phyloP scores from a whole-genome alignment of 257 asterid genomes.

The Rubia yunnanensis region DNA sequence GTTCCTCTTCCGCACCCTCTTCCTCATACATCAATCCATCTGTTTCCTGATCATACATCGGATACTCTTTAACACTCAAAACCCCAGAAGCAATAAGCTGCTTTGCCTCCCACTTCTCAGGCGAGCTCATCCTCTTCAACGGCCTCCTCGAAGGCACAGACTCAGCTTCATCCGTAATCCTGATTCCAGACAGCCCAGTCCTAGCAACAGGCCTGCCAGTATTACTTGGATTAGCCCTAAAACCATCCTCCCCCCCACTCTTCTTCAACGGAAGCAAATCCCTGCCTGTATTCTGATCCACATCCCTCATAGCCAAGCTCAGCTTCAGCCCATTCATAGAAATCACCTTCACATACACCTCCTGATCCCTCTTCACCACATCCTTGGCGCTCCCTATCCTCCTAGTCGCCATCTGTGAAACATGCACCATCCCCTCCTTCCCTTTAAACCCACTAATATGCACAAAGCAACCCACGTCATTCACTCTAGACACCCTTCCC shows the following conservation, averaged over 20 bases:
- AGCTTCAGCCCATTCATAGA: constrained; percentile 71
- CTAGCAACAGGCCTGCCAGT: constrained; percentile 39
- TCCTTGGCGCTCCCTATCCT: constrained; percentile 83
- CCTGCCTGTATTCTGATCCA: constrained; percentile 80
- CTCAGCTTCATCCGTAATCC: constrained; percentile 49
- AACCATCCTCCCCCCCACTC: constrained; percentile 43
- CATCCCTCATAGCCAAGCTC: constrained; percentile 90
- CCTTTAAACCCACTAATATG: constrained; percentile 65
- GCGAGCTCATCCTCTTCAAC: constrained; percentile 86
- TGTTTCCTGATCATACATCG: constrained; percentile 75
- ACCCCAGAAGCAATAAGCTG: constrained; percentile 87
- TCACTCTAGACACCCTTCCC: constrained; percentile 85
- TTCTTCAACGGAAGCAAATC: constrained; percentile 81
- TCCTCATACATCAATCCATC: constrained; percentile 82
- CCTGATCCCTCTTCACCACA: constrained; percentile 84
- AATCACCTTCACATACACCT: constrained; percentile 78
- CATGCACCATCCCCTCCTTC: constrained; percentile 84
- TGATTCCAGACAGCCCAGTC: constrained; percentile 81
- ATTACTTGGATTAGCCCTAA: constrained; percentile 48
- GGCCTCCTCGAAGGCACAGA: constrained; percentile 73
- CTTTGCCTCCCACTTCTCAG: constrained; percentile 94
- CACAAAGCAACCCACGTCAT: constrained; percentile 93
- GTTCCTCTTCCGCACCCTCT: constrained; percentile 92
- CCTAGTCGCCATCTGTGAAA: constrained; percentile 78
- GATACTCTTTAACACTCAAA: constrained; percentile 58